Percentiles rank a stretch among this genome's conserved stretches.
Evolutionary conservation across 345 rosid species (phyloP).

Genomic region (Nephelium lappaceum): DNA sequence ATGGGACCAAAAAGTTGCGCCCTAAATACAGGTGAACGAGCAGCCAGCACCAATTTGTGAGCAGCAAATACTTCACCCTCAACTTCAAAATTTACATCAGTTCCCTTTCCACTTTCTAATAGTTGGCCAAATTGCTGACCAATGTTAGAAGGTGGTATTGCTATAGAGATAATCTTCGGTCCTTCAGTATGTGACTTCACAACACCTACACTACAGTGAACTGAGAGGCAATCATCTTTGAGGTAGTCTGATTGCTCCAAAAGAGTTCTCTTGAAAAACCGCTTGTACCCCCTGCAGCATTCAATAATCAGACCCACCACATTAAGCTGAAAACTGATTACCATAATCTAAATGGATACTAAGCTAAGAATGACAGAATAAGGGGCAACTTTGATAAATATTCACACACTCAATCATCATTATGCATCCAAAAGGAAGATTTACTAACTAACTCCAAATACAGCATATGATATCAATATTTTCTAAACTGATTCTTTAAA

Average conservation of each 20-base stretch:
- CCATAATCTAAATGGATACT: not conserved
- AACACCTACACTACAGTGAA: constrained; percentile 60
- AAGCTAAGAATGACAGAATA: not conserved
- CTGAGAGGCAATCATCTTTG: constrained; percentile 54
- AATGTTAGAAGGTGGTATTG: constrained; percentile 47
- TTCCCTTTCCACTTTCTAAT: constrained; percentile 47
- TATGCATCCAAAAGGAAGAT: not conserved
- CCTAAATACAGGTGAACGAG: constrained; percentile 60
- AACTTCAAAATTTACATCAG: constrained; percentile 60
- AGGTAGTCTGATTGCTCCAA: constrained; percentile 58
- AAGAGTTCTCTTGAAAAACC: constrained; percentile 53
- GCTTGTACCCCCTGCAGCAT: constrained; percentile 66
- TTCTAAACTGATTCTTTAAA: not conserved
- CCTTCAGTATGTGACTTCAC: constrained; percentile 63
- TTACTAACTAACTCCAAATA: not conserved
- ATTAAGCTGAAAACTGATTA: not conserved
- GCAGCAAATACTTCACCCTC: constrained; percentile 53
- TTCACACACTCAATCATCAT: not conserved
- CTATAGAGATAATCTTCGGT: constrained; percentile 50
- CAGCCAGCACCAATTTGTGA: constrained; percentile 60
- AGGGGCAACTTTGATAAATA: not conserved
- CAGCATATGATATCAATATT: not conserved
- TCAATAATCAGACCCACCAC: constrained; percentile 12
- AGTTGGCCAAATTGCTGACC: constrained; percentile 50
- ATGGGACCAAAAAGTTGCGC: constrained; percentile 67